These are phyloP conservation scores for Russula emetica DNA, from an alignment of 768 basidiomycete species.

Conservation along the genomic window DNA sequence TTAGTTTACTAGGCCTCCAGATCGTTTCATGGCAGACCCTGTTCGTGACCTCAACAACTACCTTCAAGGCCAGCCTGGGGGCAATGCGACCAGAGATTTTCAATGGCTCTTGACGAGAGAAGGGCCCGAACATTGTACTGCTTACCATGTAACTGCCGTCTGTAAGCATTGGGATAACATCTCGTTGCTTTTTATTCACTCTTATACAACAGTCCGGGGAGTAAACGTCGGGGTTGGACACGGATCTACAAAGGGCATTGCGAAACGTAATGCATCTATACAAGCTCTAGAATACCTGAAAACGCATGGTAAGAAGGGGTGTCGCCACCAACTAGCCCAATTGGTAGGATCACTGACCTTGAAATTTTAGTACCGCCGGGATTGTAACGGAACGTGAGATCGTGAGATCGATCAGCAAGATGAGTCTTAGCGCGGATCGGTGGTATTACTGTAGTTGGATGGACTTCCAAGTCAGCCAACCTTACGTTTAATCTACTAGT, in stretches of 20 bases:
- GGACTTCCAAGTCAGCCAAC: not conserved
- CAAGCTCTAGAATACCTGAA: constrained; percentile 18
- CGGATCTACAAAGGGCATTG: constrained; percentile 13
- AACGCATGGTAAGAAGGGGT: constrained; percentile 14
- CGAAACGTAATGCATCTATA: constrained; percentile 19
- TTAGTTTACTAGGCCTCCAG: not conserved
- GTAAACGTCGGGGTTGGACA: constrained; percentile 19
- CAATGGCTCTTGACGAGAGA: constrained; percentile 5
- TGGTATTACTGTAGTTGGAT: no score
- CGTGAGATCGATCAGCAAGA: not conserved
- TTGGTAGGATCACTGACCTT: not conserved
- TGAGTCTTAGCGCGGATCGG: not conserved
- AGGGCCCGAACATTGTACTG: constrained; percentile 5
- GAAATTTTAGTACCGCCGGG: not conserved
- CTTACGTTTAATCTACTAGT: constrained; percentile 40
- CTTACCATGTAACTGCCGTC: constrained; percentile 15
- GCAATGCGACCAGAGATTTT: constrained; percentile 12
- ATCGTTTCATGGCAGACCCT: constrained; percentile 18
- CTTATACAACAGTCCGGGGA: constrained; percentile 11
- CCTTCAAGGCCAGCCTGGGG: constrained; percentile 9
- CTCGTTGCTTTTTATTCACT: not conserved
- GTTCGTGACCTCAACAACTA: constrained; percentile 27
- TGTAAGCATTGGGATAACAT: constrained; percentile 9
- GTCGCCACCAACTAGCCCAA: not conserved
- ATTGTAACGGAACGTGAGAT: not conserved